Conservation (phyloP, 495 filamentous ascomycete genomes). For the Aspergillus kassunensis region DNA sequence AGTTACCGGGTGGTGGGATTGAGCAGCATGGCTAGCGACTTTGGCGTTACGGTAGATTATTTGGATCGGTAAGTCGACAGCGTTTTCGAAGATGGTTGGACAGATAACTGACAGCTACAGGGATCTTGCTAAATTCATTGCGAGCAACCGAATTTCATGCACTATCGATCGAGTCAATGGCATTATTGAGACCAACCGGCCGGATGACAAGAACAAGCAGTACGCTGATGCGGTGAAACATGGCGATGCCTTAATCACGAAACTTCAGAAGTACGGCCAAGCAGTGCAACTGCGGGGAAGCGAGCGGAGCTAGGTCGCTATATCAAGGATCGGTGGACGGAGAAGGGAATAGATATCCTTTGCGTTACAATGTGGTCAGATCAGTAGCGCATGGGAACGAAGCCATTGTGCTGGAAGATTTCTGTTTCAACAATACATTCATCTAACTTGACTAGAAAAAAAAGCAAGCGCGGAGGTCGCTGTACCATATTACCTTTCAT, state of each 20-base stretch:
- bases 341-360: not conserved
- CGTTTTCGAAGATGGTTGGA: not conserved
- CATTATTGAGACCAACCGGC: constrained; percentile 95
- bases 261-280: constrained; percentile 98
- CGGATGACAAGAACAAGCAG: constrained; percentile 98
- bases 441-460: constrained; percentile 17
- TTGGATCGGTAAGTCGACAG: constrained; percentile 68
- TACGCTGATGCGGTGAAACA: constrained; percentile 97
- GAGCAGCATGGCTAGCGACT: constrained; percentile 91
- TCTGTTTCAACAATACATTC: constrained; percentile 11
- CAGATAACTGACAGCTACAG: constrained; percentile 38
- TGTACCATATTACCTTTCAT: constrained; percentile 26
- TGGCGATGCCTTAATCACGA: constrained; percentile 94
- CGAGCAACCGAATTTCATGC: constrained; percentile 86
- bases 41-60: constrained; percentile 93
- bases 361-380: not conserved
- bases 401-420: constrained; percentile 3
- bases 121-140: constrained; percentile 96
- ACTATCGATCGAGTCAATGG: constrained; percentile 97
- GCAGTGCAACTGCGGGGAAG: constrained; percentile 90
- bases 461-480: constrained; percentile 18
- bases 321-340: not conserved
- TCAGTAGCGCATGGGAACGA: not conserved
- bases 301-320: constrained; percentile 61
- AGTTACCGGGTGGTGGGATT: constrained; percentile 95